A percentile compares a stretch with the other conserved stretches of the same genome.
Conservation (phyloP, 108 stramenopile genomes). For the Asterionellopsis glacialis region DNA sequence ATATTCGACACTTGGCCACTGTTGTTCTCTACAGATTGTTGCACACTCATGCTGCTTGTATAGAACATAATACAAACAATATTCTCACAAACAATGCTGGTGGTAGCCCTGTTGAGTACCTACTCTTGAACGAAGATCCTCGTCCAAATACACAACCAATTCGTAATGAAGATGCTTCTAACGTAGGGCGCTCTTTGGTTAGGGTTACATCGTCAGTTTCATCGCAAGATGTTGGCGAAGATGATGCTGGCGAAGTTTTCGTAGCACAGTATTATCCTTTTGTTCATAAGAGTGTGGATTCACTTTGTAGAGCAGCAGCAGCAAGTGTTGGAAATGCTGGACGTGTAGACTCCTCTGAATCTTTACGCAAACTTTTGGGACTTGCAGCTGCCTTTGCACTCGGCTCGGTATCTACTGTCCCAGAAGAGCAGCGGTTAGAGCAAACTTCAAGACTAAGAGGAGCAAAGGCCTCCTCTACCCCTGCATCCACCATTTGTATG, state of each 20-base stretch:
- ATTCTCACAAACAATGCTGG: too few relatives aligned
- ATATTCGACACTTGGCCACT: constrained; percentile 34
- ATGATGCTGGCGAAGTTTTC: not conserved
- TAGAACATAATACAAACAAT: not conserved
- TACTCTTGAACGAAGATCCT: too few relatives aligned
- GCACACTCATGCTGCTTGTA: constrained; percentile 20
- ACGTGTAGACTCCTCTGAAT: too few relatives aligned
- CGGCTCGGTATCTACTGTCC: not conserved
- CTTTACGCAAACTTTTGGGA: constrained; percentile 5
- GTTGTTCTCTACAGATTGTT: constrained; percentile 22
- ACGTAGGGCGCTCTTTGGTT: not conserved
- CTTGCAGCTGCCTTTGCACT: constrained; percentile 2
- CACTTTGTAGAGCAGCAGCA: constrained; percentile 23
- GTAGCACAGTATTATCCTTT: constrained; percentile 29
- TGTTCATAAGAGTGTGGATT: constrained; percentile 39
- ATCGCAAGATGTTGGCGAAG: not conserved
- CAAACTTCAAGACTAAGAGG: too few relatives aligned
- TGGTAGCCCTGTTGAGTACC: too few relatives aligned
- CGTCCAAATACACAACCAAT: too few relatives aligned
- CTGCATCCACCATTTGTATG: too few relatives aligned
- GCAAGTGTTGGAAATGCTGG: not conserved
- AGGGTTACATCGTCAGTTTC: not conserved
- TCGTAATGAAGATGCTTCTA: not conserved
- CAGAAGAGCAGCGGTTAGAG: too few relatives aligned
- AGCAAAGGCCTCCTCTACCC: too few relatives aligned